A percentile compares a stretch with the other conserved stretches of the same genome.
Evolutionary conservation across 495 filamentous ascomycete species (phyloP).

Genomic region (Tricharina praecox): DNA sequence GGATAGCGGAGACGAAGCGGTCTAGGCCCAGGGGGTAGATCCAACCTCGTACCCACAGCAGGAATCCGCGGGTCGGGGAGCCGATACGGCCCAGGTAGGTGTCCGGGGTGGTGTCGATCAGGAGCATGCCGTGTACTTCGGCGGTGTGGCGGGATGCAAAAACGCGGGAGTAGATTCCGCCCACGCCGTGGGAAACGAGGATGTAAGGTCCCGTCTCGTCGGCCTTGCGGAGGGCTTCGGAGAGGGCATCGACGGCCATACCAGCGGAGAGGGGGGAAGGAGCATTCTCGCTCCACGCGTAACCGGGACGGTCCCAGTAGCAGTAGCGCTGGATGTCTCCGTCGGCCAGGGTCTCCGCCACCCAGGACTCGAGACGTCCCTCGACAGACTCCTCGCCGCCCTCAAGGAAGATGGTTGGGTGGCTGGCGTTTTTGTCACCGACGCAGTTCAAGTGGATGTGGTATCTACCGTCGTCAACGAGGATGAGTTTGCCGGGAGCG

Average conservation of each 20-base stretch:
- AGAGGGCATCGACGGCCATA: slow-evolving; percentile 70
- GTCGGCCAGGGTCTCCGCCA: slow-evolving; percentile 45
- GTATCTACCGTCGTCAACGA: slow-evolving; percentile 67
- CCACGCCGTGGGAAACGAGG: slow-evolving; percentile 34
- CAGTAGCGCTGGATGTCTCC: slow-evolving; percentile 75
- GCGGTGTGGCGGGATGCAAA: slow-evolving; percentile 63
- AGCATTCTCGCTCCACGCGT: slow-evolving; percentile 73
- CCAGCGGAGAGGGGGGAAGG: slow-evolving; percentile 83
- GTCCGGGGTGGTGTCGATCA: slow-evolving; percentile 79
- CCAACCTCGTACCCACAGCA: slow-evolving; percentile 68
- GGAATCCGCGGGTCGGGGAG: slow-evolving; percentile 53
- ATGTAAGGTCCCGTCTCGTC: slow-evolving; percentile 78
- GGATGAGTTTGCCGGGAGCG: slow-evolving; percentile 53
- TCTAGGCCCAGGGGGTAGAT: slow-evolving; percentile 75
- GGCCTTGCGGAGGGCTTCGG: slow-evolving; percentile 62
- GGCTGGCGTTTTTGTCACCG: not conserved
- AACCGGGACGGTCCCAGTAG: slow-evolving; percentile 85
- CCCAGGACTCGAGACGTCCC: slow-evolving; percentile 54
- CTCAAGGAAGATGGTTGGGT: slow-evolving; percentile 64
- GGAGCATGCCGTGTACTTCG: slow-evolving; percentile 57
- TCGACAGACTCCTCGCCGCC: slow-evolving; percentile 66
- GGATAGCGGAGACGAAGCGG: slow-evolving; percentile 55
- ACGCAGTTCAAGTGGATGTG: slow-evolving; percentile 65
- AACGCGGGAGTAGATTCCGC: slow-evolving; percentile 68
- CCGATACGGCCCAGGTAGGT: slow-evolving; percentile 54